Evolutionary conservation across 306 rosid species (phyloP).

Genomic region (Glycine soja): DNA sequence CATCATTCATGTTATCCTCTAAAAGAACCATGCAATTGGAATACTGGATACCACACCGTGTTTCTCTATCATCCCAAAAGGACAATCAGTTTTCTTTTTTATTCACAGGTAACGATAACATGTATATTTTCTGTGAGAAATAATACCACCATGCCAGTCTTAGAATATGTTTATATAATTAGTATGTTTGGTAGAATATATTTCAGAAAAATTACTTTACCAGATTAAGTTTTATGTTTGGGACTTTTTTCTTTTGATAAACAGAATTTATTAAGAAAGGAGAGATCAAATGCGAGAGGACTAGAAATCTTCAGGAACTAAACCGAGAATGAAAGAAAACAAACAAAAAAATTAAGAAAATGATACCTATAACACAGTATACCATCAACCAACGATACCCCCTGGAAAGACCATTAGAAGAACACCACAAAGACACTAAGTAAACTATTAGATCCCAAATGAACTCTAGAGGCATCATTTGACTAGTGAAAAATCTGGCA

Average conservation of each 20-base stretch:
- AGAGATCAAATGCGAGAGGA: not conserved
- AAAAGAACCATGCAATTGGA: slow-evolving; percentile 10
- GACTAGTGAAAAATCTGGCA: no score
- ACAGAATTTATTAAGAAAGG: not conserved
- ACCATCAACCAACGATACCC: no score
- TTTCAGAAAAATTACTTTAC: not conserved
- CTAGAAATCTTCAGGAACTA: not conserved
- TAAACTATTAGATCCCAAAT: no score
- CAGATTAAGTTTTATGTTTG: not conserved
- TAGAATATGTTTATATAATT: not conserved
- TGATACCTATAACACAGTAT: no score
- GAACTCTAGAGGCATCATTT: no score
- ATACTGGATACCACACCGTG: not conserved
- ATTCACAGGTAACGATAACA: no score
- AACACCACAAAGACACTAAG: no score
- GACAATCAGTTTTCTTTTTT: no score
- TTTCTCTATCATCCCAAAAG: no score
- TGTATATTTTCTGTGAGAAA: not conserved
- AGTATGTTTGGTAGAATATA: not conserved
- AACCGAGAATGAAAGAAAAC: no score
- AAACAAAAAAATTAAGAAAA: no score
- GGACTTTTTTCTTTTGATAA: not conserved
- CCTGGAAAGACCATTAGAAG: no score
- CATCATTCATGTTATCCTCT: slow-evolving; percentile 4
- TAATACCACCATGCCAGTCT: not conserved